Evolutionary conservation across 2,329 filamentous ascomycete genomes (phyloP).

Genomic region (Pleoardoris graminearum): DNA sequence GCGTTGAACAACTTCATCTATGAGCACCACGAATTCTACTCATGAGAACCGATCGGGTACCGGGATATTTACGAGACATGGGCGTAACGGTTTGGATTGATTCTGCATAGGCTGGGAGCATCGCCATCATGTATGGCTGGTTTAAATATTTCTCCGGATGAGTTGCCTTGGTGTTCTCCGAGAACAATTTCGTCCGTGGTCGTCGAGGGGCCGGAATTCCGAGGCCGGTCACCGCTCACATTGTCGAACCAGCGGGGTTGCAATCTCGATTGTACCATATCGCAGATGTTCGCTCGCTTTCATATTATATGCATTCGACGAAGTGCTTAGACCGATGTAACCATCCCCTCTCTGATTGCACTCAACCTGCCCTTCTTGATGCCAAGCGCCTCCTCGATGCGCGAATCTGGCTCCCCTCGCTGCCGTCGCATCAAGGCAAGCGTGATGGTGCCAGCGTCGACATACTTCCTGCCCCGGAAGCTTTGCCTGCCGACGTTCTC

Average conservation of each 20-base stretch:
- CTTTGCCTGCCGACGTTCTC: slow-evolving; percentile 48
- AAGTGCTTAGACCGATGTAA: slow-evolving; percentile 27
- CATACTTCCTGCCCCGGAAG: slow-evolving; percentile 48
- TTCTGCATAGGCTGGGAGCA: slow-evolving; percentile 14
- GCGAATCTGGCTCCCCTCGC: slow-evolving; percentile 33
- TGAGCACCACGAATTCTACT: slow-evolving; percentile 35
- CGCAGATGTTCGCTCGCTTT: slow-evolving; percentile 19
- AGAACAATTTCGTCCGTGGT: neutral
- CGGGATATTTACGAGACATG: slow-evolving; percentile 8
- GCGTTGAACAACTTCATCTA: slow-evolving; percentile 46
- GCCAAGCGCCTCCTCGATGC: slow-evolving; percentile 38
- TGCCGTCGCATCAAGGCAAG: slow-evolving; percentile 39
- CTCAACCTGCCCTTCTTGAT: slow-evolving; percentile 40
- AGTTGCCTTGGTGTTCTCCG: slow-evolving; percentile 7
- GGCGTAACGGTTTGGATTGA: slow-evolving; percentile 25
- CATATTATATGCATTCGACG: slow-evolving; percentile 7
- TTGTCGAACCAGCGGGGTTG: slow-evolving; percentile 3
- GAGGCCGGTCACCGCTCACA: neutral
- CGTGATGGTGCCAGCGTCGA: slow-evolving; percentile 50
- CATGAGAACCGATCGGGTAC: slow-evolving; percentile 13
- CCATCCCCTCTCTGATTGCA: slow-evolving; percentile 27
- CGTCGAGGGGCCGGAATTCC: slow-evolving; percentile 9
- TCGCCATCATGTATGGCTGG: slow-evolving; percentile 16
- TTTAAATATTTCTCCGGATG: neutral
- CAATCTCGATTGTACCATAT: slow-evolving; percentile 17